Base-by-base conservation (phyloP, 257 asterid species). In the Solanum corneliomulleri region DNA sequence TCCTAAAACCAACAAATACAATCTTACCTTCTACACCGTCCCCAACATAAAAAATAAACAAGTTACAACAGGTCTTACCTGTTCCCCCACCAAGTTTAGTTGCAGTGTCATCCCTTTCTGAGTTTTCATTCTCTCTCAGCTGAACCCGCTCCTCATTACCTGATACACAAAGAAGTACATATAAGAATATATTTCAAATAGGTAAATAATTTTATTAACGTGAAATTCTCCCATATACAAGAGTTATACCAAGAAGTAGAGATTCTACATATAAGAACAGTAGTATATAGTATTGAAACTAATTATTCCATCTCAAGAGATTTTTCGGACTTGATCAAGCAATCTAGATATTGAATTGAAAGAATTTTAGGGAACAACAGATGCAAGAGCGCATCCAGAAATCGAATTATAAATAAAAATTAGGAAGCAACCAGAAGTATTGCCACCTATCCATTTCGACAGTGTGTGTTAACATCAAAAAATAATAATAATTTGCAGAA, bases 131-230 rank as follows among this genome's bases (percentile, higher is more conserved):
- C 85, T 82, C 81, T 52, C 85, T 56, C 60, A 70, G 86, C 31
- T 84, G 91, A 71, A 84, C 88, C 45, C 85, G 64, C 42, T 90
- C 92, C 39, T 91, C 89, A 85, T 91, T 72, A 75, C 92, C 94
- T 90, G 72, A 84, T 86, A 83, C 33, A 74, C 70, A 85, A 70
- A 87, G 44, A 58, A 56, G 5, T 42, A 42, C 62, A 86, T 86
- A 70, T 37, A 74, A 74, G n/a, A 71, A 33, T 33, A 33, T 71
- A 7, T 33, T 71, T 71, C 18, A 25, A 18, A 9, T 9, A 71
- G 78, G 78, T 71, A 71, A 8, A 71, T 9, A 18, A 33, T 18
- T 33, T 71, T 31, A 31, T 20, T 8, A 3, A 18, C 6, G 45
- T 42, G 45, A 33, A 71, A 71, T 33, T 23, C 78, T 33, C 27